Base-by-base conservation (phyloP, 2,329 filamentous ascomycete species). In the Fusarium beomiforme region DNA sequence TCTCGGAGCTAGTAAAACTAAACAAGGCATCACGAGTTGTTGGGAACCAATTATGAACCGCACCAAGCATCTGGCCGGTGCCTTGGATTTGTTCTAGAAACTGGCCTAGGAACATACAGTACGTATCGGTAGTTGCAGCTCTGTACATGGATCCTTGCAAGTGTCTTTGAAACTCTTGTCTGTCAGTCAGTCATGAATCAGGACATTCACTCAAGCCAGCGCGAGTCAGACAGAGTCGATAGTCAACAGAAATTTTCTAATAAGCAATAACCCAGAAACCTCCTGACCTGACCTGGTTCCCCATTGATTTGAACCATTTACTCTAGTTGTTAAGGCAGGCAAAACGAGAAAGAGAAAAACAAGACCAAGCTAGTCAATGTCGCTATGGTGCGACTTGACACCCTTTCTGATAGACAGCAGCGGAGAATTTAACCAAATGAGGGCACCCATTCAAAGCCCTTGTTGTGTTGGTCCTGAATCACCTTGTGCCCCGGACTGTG, bases 271-370 rank as follows among this genome's bases (percentile, higher is more conserved):
- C 49, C 37, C 31, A 41, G 49, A 47, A 54, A 26, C 63, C 47
- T 64, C 53, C 34, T 63, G 44, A 44, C 44, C 67, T 46, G 43
- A 46, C 29, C 47, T 36, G 47, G 17, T 23, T 31, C 29, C 47
- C 8, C 57, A 34, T 64, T 69, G 69, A 72, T 72, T 72, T 56
- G 67, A 69, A 71, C 69, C 47, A 68, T 66, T 50, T 72, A 69
- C 56, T 71, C 64, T 71, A 72, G 43, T 62, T 71, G 64, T 56
- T 58, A 59, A 72, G 24, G 49, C 53, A 59, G 51, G 43, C 51
- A 63, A 71, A 53, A 69, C 39, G 41, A 54, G 24, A 62, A 70
- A 70, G 49, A 43, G 69, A 70, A 53, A 19, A 14, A 49, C 43
- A 47, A 39, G 31, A 21, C 41, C 23, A 36, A 51, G 19, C 23